These are phyloP conservation scores for Fusarium xylarioides DNA, from an alignment of 2,329 filamentous ascomycete species.

Conservation along the genomic window DNA sequence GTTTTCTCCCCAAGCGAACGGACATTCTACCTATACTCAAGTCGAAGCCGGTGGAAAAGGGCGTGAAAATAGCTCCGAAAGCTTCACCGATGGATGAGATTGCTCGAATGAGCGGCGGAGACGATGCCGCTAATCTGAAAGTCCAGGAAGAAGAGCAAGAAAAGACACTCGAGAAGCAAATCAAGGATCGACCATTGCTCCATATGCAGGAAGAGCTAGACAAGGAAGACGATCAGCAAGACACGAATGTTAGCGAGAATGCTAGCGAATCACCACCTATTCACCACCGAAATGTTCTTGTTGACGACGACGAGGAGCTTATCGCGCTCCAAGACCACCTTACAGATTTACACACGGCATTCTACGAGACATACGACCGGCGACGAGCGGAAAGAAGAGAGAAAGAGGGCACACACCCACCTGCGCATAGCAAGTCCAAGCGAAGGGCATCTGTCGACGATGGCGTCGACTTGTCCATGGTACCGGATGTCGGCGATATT, in stretches of 20 bases:
- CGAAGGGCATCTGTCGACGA: constrained; percentile 50
- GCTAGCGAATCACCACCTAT: constrained; percentile 41
- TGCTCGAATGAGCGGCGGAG: constrained; percentile 77
- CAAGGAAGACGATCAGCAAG: constrained; percentile 68
- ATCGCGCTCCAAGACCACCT: constrained; percentile 79
- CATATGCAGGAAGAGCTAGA: constrained; percentile 93
- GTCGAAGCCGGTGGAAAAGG: constrained; percentile 24
- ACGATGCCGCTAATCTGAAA: constrained; percentile 73
- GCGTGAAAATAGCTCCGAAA: constrained; percentile 38
- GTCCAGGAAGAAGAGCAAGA: constrained; percentile 87
- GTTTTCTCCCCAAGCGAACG: constrained; percentile 85
- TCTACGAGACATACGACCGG: constrained; percentile 84
- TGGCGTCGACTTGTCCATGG: constrained; percentile 57
- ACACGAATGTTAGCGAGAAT: constrained; percentile 40
- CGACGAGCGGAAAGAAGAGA: constrained; percentile 51
- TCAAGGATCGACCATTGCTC: constrained; percentile 87
- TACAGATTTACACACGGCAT: constrained; percentile 76
- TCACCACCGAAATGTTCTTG: constrained; percentile 74
- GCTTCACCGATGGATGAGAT: constrained; percentile 73
- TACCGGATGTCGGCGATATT: constrained; percentile 88
- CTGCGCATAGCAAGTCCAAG: constrained; percentile 45
- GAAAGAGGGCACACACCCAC: constrained; percentile 47
- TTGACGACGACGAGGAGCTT: constrained; percentile 88
- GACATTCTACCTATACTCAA: constrained; percentile 56
- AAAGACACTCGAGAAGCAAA: constrained; percentile 85